Evolutionary conservation across 768 basidiomycete species (phyloP).

Genomic region (Collybia mongolica): DNA sequence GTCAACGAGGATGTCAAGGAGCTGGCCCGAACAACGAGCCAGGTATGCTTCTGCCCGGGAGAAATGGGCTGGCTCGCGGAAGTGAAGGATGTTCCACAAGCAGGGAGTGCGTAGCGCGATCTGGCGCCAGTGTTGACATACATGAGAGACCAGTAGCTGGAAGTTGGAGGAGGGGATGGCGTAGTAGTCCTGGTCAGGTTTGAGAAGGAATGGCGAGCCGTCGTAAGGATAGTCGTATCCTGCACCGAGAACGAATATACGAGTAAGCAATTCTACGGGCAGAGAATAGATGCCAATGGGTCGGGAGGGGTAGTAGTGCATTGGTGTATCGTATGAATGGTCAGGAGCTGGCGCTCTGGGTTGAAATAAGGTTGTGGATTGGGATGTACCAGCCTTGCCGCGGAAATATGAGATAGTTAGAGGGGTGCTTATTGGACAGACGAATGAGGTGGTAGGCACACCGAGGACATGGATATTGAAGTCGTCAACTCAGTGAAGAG

Average conservation of each 20-base stretch:
- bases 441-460: neutral
- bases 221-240: constrained; percentile 41
- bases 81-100: constrained; percentile 57
- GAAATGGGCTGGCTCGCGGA: constrained; percentile 50
- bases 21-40: constrained; percentile 25
- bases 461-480: neutral
- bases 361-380: neutral
- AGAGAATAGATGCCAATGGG: constrained; percentile 39
- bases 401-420: constrained; percentile 1
- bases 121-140: constrained; percentile 55
- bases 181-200: constrained; percentile 41
- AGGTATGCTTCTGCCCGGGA: constrained; percentile 46
- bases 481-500: neutral
- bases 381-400: neutral
- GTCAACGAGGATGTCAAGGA: constrained; percentile 57
- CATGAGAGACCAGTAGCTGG: constrained; percentile 56
- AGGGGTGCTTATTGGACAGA: neutral
- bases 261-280: constrained; percentile 58
- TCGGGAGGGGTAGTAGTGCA: constrained; percentile 16
- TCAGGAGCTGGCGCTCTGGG: constrained; percentile 1
- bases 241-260: constrained; percentile 56
- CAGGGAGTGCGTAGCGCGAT: constrained; percentile 49
- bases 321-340: constrained; percentile 8
- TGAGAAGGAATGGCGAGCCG: constrained; percentile 48
- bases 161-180: constrained; percentile 43